Evolutionary conservation across 2,329 filamentous ascomycete species (phyloP).

Genomic region (Nigrospora osmanthi): DNA sequence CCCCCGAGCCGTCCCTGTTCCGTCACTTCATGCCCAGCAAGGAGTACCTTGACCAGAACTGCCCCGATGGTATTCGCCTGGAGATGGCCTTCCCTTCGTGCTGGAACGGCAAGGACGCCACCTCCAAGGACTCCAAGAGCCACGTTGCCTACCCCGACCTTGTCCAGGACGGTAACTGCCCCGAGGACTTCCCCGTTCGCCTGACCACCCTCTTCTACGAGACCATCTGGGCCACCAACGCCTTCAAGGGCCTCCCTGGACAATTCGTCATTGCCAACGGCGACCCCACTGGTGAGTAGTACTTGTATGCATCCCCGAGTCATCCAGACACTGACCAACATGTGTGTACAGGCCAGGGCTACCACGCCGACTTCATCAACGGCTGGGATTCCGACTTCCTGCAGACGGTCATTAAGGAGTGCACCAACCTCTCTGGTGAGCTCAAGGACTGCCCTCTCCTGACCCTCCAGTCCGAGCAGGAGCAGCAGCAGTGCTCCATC

Average conservation of each 20-base stretch:
- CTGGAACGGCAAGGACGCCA: slow-evolving; percentile 67
- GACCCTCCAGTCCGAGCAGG: slow-evolving; percentile 49
- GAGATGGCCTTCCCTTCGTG: slow-evolving; percentile 87
- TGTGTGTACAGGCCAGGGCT: slow-evolving; percentile 52
- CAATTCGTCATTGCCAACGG: slow-evolving; percentile 72
- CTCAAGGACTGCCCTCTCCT: slow-evolving; percentile 73
- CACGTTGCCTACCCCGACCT: slow-evolving; percentile 74
- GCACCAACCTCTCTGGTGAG: slow-evolving; percentile 62
- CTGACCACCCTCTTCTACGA: slow-evolving; percentile 76
- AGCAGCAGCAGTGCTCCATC: slow-evolving; percentile 54
- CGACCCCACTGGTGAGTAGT: slow-evolving; percentile 58
- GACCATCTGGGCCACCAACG: slow-evolving; percentile 71
- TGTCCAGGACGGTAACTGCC: slow-evolving; percentile 72
- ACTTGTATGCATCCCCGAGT: too few species aligned
- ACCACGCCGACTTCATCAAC: slow-evolving; percentile 73
- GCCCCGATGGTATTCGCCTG: slow-evolving; percentile 70
- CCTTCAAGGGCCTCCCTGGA: slow-evolving; percentile 55
- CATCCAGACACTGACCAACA: slow-evolving; percentile 3
- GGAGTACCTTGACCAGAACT: slow-evolving; percentile 70
- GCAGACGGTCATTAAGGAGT: slow-evolving; percentile 63
- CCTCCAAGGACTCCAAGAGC: slow-evolving; percentile 46
- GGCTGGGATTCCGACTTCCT: slow-evolving; percentile 68
- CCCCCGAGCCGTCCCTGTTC: slow-evolving; percentile 65
- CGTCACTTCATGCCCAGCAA: slow-evolving; percentile 80
- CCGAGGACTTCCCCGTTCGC: slow-evolving; percentile 57